These are phyloP conservation scores for Yarrowia porcina DNA, from an alignment of 805 yeast species.

Conservation along the genomic window DNA sequence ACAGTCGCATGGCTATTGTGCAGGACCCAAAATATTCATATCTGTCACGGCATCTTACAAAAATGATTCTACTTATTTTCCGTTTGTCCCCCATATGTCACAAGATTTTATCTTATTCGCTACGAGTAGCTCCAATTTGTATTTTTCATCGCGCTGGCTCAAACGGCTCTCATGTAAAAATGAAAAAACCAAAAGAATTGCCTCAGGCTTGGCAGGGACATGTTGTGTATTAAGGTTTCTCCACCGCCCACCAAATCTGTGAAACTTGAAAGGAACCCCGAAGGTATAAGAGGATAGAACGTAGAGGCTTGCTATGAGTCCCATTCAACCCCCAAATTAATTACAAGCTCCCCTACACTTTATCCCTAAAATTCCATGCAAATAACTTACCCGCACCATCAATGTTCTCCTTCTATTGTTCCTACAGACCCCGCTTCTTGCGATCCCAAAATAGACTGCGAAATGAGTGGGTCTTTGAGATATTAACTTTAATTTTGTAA, in stretches of 20 bases:
- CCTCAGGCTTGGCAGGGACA: constrained; percentile 26
- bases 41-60: too few relatives aligned
- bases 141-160: background rate
- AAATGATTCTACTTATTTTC: too few relatives aligned
- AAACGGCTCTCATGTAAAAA: background rate
- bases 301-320: background rate
- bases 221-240: background rate
- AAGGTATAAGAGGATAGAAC: background rate
- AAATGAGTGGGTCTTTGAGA: constrained; percentile 8
- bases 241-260: constrained; percentile 25
- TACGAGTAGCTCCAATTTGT: constrained; percentile 6
- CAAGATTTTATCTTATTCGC: background rate
- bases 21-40: too few relatives aligned
- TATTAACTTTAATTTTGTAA: background rate
- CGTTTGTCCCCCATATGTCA: background rate
- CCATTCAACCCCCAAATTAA: too few relatives aligned
- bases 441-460: constrained; percentile 5
- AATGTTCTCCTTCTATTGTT: too few relatives aligned
- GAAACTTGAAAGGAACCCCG: background rate
- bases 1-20: too few relatives aligned
- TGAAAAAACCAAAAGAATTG: background rate
- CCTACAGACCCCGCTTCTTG: background rate
- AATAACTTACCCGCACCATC: too few relatives aligned
- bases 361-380: too few relatives aligned
- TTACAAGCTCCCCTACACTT: too few relatives aligned